Base-by-base conservation (phyloP, 2,329 filamentous ascomycete species). In the Botrytis hyacinthi region DNA sequence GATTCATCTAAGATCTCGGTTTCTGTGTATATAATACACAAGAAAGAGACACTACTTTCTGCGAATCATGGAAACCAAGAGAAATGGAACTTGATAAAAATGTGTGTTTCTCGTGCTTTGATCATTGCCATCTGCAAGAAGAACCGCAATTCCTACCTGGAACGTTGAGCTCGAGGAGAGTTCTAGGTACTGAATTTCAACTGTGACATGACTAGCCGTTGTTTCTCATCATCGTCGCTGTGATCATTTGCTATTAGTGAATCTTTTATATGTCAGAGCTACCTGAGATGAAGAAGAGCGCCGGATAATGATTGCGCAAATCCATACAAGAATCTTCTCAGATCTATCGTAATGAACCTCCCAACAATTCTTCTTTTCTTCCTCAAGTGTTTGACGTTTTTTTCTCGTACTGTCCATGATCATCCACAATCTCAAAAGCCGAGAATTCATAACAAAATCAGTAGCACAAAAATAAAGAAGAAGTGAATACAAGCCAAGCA, bases 91-190 rank as follows among this genome's bases (percentile, higher is more conserved):
- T 12, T 51, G 10, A 51, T 12, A 26, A 26, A 26, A 10, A 26
- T 26, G 22, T 48, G 22, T 26, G 22, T 26, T 12, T 2, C 46
- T 54, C n/a, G 14, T 29, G n/a, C 14, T 54, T 29, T 29, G n/a
- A 54, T 29, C 26, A 29, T 29, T 51, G 1, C 0, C 4, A 4
- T 12, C 46, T 12, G 46, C 10, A 51, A 51, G 22, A 12, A 29
- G 14, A 0, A 1, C 16, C 16, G 6, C 6, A 29, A 0, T 29
- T 54, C 4, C 51, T 18, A 16, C 12, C 8, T 8, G 16, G 26
- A 16, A 54, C 26, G 12, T 29, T 16, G 26, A 54, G 26, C 12
- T 29, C 3, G 26, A 29, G 12, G 26, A 29, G 26, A 7, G 7
- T 12, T 18, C 12, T 18, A 16, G 4, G 12, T 7, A 7, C 14